phyloP scores from a whole-genome alignment of 345 rosid species.

The Gossypium anomalum region DNA sequence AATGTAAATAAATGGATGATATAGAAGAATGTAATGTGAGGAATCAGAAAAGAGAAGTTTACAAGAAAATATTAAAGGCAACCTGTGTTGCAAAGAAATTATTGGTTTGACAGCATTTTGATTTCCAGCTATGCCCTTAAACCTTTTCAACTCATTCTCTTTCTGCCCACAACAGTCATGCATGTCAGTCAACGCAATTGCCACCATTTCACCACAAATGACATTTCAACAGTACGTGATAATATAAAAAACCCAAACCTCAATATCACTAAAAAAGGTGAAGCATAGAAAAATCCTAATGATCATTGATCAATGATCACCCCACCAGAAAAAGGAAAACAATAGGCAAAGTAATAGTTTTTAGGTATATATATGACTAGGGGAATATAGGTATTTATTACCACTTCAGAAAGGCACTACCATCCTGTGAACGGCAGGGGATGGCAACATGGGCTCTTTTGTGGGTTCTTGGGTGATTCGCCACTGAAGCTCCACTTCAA shows the following conservation, averaged over 20 bases:
- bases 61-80: slow-evolving; percentile 68
- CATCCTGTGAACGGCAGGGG: slow-evolving; percentile 62
- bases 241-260: not conserved
- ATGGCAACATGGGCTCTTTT: slow-evolving; percentile 53
- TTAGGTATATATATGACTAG: too few species aligned
- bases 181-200: slow-evolving; percentile 69
- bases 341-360: not conserved
- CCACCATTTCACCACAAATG: slow-evolving; percentile 48
- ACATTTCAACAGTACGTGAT: slow-evolving; percentile 29
- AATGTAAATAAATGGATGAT: not conserved
- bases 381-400: slow-evolving; percentile 5
- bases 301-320: not conserved
- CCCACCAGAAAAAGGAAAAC: not conserved
- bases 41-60: slow-evolving; percentile 18
- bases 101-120: slow-evolving; percentile 22
- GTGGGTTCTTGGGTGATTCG: slow-evolving; percentile 46
- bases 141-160: slow-evolving; percentile 52
- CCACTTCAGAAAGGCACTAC: slow-evolving; percentile 79
- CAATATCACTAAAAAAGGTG: not conserved
- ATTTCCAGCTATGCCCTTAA: slow-evolving; percentile 40
- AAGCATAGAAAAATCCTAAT: not conserved
- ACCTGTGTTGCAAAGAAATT: slow-evolving; percentile 53
- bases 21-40: not conserved
- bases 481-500: slow-evolving; percentile 39
- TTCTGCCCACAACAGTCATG: slow-evolving; percentile 47